Evolutionary conservation across 148 eudicot species (phyloP).

Genomic region (Persicaria maculosa): DNA sequence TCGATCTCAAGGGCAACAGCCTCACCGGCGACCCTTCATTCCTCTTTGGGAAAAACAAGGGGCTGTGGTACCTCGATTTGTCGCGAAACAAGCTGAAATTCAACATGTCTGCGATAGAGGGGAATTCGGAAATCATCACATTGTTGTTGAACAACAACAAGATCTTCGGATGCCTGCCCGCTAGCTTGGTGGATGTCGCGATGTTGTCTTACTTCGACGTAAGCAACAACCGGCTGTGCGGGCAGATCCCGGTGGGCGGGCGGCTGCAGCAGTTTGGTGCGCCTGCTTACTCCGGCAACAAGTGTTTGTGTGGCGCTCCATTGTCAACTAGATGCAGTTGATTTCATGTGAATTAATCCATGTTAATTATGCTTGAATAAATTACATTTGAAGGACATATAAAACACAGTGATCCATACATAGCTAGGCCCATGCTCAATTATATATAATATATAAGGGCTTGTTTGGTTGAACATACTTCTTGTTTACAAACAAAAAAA

Average conservation of each 20-base stretch:
- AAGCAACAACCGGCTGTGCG: conserved; percentile 42
- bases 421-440: too few species aligned
- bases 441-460: too few species aligned
- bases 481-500: too few species aligned
- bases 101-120: conserved; percentile 16
- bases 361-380: too few species aligned
- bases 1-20: neutral
- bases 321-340: conserved; percentile 10
- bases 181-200: neutral
- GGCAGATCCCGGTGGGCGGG: conserved; percentile 34
- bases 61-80: neutral
- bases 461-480: too few species aligned
- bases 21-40: neutral
- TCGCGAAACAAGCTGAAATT: conserved; percentile 14
- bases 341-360: neutral
- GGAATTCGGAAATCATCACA: neutral
- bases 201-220: conserved; percentile 25
- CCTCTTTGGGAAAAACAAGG: neutral
- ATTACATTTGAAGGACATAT: too few species aligned
- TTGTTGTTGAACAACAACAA: conserved; percentile 19
- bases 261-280: conserved; percentile 20
- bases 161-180: conserved; percentile 18
- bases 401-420: too few species aligned
- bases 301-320: conserved; percentile 56
- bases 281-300: conserved; percentile 29